Percentiles rank a stretch among this genome's conserved stretches.
Evolutionary conservation across 805 yeast genomes (phyloP).

Genomic region (Wickerhamomyces kurtzmanii): DNA sequence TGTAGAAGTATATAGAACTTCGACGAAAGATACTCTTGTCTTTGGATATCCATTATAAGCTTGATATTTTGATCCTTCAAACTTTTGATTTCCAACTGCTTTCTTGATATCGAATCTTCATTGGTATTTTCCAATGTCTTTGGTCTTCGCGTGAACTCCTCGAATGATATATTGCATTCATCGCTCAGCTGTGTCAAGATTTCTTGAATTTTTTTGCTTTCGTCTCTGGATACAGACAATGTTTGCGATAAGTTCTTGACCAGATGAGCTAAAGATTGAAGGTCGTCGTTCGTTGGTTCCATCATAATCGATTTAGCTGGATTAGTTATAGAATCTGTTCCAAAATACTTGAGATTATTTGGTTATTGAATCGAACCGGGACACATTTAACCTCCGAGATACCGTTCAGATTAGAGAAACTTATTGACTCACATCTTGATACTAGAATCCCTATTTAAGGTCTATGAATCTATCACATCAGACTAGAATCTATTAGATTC

Average conservation of each 20-base stretch:
- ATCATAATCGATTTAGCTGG: slow-evolving; percentile 6
- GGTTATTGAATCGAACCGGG: too few species aligned
- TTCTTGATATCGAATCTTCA: slow-evolving; percentile 4
- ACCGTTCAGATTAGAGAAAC: too few species aligned
- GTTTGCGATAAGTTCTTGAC: slow-evolving; percentile 5
- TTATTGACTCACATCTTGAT: too few species aligned
- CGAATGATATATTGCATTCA: slow-evolving; percentile 7
- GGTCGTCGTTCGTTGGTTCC: slow-evolving; percentile 10
- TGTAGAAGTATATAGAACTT: slow-evolving; percentile 17
- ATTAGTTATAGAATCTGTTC: too few species aligned
- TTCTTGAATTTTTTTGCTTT: slow-evolving; percentile 9
- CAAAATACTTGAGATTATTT: too few species aligned
- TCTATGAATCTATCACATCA: too few species aligned
- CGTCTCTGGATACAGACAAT: slow-evolving; percentile 7
- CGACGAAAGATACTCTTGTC: slow-evolving; percentile 19
- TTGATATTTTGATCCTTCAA: slow-evolving; percentile 17
- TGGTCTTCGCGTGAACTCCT: slow-evolving; percentile 4
- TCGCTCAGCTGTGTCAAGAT: slow-evolving; percentile 3
- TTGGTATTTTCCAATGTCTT: not conserved
- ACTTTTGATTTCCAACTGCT: slow-evolving; percentile 7
- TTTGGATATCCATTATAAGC: slow-evolving; percentile 19
- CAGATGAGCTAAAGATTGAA: slow-evolving; percentile 10
- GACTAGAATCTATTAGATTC: too few species aligned
- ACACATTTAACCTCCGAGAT: too few species aligned
- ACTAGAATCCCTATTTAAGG: too few species aligned